phyloP scores from a whole-genome alignment of 352 stramenopile species.

The Aphanomyces cochlioides region DNA sequence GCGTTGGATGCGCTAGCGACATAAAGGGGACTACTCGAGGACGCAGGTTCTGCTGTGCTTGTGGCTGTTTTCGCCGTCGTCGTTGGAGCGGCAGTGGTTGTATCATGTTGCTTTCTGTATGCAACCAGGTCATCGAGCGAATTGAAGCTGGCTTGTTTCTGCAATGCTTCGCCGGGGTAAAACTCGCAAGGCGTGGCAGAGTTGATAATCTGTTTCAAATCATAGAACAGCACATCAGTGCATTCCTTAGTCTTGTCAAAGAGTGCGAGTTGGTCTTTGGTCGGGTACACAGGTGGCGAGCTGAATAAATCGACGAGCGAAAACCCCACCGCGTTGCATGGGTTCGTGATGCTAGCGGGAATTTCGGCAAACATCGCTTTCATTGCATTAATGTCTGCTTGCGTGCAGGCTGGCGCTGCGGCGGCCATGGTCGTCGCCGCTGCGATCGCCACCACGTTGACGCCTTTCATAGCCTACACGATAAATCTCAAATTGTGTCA shows the following conservation, averaged over 20 bases:
- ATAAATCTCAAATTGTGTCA: no score
- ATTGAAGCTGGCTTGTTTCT: background rate
- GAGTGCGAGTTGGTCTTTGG: background rate
- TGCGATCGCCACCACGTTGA: no score
- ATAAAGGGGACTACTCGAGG: no score
- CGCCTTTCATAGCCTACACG: no score
- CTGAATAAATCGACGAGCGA: conserved; percentile 1
- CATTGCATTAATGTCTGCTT: background rate
- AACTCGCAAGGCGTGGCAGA: background rate
- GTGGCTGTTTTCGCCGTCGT: background rate
- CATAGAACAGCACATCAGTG: background rate
- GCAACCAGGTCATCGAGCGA: background rate
- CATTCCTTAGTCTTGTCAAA: conserved; percentile 9
- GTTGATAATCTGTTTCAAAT: background rate
- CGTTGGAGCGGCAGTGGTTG: background rate
- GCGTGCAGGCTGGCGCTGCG: background rate
- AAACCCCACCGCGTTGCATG: background rate
- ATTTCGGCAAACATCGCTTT: background rate
- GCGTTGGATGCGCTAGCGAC: no score
- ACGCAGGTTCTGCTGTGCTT: no score
- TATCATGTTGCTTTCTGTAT: background rate
- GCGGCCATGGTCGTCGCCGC: no score
- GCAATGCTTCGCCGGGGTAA: background rate
- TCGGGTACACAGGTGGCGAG: background rate
- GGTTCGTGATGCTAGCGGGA: background rate